phyloP scores from a whole-genome alignment of 768 basidiomycete genomes.

The Boletus reticuloceps region DNA sequence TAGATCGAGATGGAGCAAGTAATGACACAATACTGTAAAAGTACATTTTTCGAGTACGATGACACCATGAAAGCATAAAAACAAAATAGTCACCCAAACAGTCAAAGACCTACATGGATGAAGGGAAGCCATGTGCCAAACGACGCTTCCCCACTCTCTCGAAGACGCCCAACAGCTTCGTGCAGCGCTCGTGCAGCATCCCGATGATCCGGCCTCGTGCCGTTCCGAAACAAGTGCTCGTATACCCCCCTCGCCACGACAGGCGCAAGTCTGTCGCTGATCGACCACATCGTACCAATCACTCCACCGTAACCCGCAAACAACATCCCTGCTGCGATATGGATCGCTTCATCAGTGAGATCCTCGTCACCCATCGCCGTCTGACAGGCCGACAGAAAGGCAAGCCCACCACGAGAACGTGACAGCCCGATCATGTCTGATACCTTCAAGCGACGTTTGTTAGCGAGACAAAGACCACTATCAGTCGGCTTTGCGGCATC shows the following conservation, averaged over 20 bases:
- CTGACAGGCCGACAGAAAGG: not conserved
- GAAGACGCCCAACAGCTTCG: no score
- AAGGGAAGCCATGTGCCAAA: no score
- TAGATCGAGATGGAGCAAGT: no score
- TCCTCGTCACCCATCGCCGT: not conserved
- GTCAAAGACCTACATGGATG: no score
- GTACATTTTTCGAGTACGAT: no score
- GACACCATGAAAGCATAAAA: no score
- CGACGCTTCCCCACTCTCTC: no score
- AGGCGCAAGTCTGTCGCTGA: conserved; percentile 27
- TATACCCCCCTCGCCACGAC: conserved; percentile 34
- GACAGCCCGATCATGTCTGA: not conserved
- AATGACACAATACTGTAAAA: no score
- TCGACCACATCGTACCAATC: not conserved
- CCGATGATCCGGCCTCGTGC: not conserved
- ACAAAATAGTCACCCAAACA: not conserved
- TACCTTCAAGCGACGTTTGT: not conserved
- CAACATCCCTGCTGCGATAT: conserved; percentile 29
- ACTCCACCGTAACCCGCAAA: conserved; percentile 25
- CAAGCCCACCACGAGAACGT: not conserved
- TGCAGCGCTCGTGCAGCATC: not conserved
- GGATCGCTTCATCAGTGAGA: not conserved
- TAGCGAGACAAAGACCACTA: not conserved
- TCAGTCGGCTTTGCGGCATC: not conserved
- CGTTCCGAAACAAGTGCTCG: not conserved